These are phyloP conservation scores for Hondaea fermentalgiana DNA, from an alignment of 108 stramenopile genomes.

Conservation along the genomic window DNA sequence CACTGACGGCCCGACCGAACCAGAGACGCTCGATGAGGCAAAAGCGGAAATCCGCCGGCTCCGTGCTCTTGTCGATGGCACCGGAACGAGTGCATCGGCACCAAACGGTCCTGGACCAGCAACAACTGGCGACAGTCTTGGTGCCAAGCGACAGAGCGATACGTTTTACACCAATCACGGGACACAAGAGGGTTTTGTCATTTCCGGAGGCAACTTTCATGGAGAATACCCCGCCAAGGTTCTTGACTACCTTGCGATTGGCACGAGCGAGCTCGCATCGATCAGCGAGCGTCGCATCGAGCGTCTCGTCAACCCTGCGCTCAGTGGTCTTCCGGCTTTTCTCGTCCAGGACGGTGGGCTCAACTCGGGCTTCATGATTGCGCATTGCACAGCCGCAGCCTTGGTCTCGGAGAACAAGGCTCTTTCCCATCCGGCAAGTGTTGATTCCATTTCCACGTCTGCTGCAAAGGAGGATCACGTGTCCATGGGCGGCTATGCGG, in stretches of 20 bases:
- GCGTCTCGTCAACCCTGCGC: constrained; percentile 22
- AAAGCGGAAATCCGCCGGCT: background rate
- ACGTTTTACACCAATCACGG: background rate
- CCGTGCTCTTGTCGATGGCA: background rate
- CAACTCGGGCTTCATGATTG: constrained; percentile 40
- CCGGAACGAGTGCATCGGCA: background rate
- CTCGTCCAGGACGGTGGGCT: constrained; percentile 26
- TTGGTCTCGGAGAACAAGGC: constrained; percentile 30
- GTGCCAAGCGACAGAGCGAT: background rate
- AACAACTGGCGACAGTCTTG: background rate
- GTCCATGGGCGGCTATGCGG: constrained; percentile 26
- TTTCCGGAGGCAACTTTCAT: constrained; percentile 35
- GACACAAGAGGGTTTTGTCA: constrained; percentile 1
- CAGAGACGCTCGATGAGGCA: background rate
- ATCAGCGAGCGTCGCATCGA: constrained; percentile 23
- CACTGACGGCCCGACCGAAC: background rate
- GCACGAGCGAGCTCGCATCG: constrained; percentile 17
- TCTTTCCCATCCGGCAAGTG: constrained; percentile 19
- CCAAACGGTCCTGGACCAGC: too few species aligned
- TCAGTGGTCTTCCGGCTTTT: constrained; percentile 26
- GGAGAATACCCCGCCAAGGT: constrained; percentile 32
- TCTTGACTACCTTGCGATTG: constrained; percentile 28
- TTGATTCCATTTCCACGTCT: constrained; percentile 25
- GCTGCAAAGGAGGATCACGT: constrained; percentile 38
- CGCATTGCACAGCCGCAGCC: constrained; percentile 30